Base-by-base conservation (phyloP, 2,329 filamentous ascomycete species). In the Sporothrix luriei region DNA sequence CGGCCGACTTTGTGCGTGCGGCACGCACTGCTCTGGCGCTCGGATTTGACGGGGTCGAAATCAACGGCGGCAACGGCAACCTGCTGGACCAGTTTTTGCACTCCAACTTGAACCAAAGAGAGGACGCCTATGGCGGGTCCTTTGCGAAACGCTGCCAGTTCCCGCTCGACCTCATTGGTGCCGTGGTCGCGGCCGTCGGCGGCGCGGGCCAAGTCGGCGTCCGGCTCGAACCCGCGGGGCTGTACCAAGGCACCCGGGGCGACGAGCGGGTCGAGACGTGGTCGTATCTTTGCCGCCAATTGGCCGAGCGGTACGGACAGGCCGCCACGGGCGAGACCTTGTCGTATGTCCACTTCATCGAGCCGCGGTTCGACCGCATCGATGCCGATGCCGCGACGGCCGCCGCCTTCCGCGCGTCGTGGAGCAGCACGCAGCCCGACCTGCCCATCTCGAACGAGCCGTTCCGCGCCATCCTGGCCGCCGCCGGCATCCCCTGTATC, bases 51-150 rank as follows among this genome's bases (percentile, higher is more conserved):
- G 80, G 80, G 5, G 76, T 82, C 1, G 80, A 82, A 72, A 73
- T 82, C 33, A 80, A 82, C 49, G 78, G 75, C 3, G 80, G 75
- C 51, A 80, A 80, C 46, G 79, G 79, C 13, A 80, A 81, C 54
- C 72, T 81, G 4, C 77, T 84, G 33, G 84, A 87, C 66, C 84
- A 87, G 73, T 88, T 88, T 76, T 79, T 84, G 3, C 84, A 86
- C 71, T 82, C 84, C 70, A 82, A 78, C n/a, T 77, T 79, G 73
- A 89, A 88, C 78, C 79, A 80, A 51, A 5, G 81, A 87, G 1
- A 85, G 0, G 85, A 87, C 72, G 74, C 80, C 49, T 87, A 85
- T 73, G 85, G 85, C 13, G 85, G 84, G 38, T 82, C 79, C 69
- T 80, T 85, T 59, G 84, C 86, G 73, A 87, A 86, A 62, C 81